Base-by-base conservation (phyloP, 2,329 filamentous ascomycete species). In the Nemania serpens region DNA sequence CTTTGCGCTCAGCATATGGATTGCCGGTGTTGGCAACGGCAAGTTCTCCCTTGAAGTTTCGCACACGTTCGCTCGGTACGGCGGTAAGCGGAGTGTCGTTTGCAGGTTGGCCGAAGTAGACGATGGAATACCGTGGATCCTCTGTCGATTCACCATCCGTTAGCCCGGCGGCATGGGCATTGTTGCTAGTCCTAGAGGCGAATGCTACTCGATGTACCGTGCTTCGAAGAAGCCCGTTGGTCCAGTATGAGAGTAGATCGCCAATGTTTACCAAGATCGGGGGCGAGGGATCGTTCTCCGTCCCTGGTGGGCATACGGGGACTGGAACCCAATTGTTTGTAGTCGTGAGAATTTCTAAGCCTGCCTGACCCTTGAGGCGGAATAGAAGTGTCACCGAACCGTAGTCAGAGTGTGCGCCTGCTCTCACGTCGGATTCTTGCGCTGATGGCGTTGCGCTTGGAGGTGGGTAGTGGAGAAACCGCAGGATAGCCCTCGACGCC, bases 401-500 rank as follows among this genome's bases (percentile, higher is more conserved):
- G 76, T 97, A 97, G 78, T 97, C 93, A 4, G 90, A 94, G 75
- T 98, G 94, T 0, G 94, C 93, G 59, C 94, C 95, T 6, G 94
- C 94, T 29, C 94, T 88, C 62, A 97, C 85, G 70, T 94, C 91
- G 56, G 78, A 70, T 63, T 70, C 54, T 36, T 81, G 68, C 68
- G 86, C 75, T 11, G 74, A 70, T 7, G 79, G 80, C 9, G 75
- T 70, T 48, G 75, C 70, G 41, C 72, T 68, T 7, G 81, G 78
- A 1, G 86, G 82, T 0, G 89, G 90, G 75, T 92, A 93, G 76
- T 87, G 86, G 1, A 97, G 85, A 66, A 91, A 81, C 33, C 91
- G 87, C 13, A 92, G 80, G 69, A 85, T 90, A 65, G 80, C 83
- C 63, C 82, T 81, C 0, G 84, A 86, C 6, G 80, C 73, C 20